phyloP scores from a whole-genome alignment of 768 basidiomycete species.

The Tulasnella sp. region DNA sequence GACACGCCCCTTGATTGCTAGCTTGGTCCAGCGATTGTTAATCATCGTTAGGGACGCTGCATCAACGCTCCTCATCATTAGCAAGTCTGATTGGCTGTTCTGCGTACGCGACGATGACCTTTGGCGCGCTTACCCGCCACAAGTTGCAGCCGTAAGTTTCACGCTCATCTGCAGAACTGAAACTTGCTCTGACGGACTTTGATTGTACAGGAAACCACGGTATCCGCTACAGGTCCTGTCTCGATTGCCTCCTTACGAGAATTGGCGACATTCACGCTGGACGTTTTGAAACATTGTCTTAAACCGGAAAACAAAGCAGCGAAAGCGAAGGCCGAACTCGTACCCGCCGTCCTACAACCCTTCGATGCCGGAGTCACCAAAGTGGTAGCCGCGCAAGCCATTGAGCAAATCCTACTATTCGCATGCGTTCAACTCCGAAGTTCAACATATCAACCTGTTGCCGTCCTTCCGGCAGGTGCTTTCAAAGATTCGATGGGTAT shows the following conservation, averaged over 20 bases:
- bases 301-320: slow-evolving; percentile 23
- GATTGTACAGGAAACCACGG: slow-evolving; percentile 60
- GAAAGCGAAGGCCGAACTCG: neutral
- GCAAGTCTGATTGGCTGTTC: slow-evolving; percentile 57
- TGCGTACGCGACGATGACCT: slow-evolving; percentile 23
- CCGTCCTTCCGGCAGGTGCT: neutral
- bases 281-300: slow-evolving; percentile 57
- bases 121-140: slow-evolving; percentile 5
- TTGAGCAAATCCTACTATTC: slow-evolving; percentile 60
- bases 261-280: slow-evolving; percentile 63
- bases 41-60: slow-evolving; percentile 58
- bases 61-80: slow-evolving; percentile 56
- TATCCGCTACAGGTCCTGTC: slow-evolving; percentile 68
- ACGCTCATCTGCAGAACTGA: neutral
- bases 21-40: slow-evolving; percentile 61
- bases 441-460: neutral
- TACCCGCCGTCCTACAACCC: slow-evolving; percentile 19
- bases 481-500: neutral
- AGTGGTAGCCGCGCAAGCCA: slow-evolving; percentile 38
- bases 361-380: slow-evolving; percentile 32
- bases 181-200: neutral
- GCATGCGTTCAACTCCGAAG: slow-evolving; percentile 52
- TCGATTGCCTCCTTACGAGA: slow-evolving; percentile 84
- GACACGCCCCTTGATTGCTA: slow-evolving; percentile 60
- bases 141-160: slow-evolving; percentile 18